Evolutionary conservation across 352 stramenopile species (phyloP), one percentile per base, ranked within the genome.

Genomic region (Phytophthora quininea): DNA sequence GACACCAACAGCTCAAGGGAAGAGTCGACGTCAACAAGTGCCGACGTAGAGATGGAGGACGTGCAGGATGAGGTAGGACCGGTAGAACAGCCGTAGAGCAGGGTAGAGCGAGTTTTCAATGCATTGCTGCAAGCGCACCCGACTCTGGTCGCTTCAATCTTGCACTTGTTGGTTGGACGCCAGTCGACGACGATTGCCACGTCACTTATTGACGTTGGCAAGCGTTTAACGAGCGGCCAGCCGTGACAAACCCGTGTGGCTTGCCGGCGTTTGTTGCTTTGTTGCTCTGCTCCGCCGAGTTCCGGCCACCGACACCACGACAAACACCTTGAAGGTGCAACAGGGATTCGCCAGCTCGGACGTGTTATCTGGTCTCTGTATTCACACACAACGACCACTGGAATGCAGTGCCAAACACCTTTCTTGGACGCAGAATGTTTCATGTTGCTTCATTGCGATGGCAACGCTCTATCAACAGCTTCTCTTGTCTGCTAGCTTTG

Each of bases 51-150:
- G 19, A 24, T 24, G 19, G 19, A 24, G 19, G 19, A 24, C 19
- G 37, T 8, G 43, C 43, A 49, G 43, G 11, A 29, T 24, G 19
- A 24, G 19, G 19, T 24, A 24, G 19, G 0, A 24, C 19, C 37
- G 12, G 54, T 42, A 51, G 53, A 59, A 14, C 27, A 52, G 37
- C 62, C 43, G 42, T 69, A 54, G 58, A 71, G 4, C 24, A 33
- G 14, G 14, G 46, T 11, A 51, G 9, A 51, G n/a, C 40, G 33
- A 55, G 42, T 42, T 43, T 54, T 64, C 19, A 55, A 51, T 46
- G 38, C 43, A 8, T 49, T n/a, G 43, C 29, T n/a, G 24, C 43
- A 46, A 46, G 38, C 38, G 19, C 40, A n/a, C 43, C 43, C 19
- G 43, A 27, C 43, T 49, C 43, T 49, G 3, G 43, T n/a, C 43